Percentiles rank a stretch among this genome's conserved stretches.
These are phyloP conservation scores for Psilocybe cyanescens DNA, from an alignment of 768 basidiomycete genomes.

Conservation along the genomic window DNA sequence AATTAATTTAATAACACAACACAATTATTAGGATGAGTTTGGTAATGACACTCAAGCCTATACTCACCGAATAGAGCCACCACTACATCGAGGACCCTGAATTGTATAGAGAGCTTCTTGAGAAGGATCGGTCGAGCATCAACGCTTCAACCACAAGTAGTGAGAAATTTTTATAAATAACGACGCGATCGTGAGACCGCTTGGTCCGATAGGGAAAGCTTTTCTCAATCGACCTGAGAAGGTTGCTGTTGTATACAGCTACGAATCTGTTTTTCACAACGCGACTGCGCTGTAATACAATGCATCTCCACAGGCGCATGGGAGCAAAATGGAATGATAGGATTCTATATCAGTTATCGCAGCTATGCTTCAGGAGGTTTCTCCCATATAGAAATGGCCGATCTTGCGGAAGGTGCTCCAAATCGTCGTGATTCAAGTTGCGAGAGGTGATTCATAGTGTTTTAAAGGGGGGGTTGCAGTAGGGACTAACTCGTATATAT, in stretches of 20 bases:
- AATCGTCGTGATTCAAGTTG: too few species aligned
- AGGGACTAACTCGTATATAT: too few species aligned
- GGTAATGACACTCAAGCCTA: background rate
- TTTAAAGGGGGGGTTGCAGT: too few species aligned
- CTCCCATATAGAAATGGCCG: too few species aligned
- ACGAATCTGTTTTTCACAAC: background rate
- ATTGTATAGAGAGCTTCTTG: background rate
- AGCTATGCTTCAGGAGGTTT: too few species aligned
- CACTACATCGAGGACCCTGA: too few species aligned
- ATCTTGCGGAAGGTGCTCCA: too few species aligned
- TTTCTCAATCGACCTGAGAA: slow-evolving; percentile 1
- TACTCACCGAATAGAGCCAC: background rate
- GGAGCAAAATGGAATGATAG: background rate
- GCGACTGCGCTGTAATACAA: background rate
- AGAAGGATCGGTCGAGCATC: too few species aligned
- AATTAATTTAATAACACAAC: background rate
- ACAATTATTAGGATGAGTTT: background rate
- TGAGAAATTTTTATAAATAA: background rate
- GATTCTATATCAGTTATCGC: too few species aligned
- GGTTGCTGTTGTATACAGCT: background rate
- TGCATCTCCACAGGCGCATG: background rate
- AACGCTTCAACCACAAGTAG: background rate
- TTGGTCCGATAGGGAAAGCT: background rate
- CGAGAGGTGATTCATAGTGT: too few species aligned
- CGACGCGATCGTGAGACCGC: background rate